Percentiles rank a stretch among this genome's conserved stretches.
phyloP scores from a whole-genome alignment of 2,329 filamentous ascomycete genomes.

The Lachnellula suecica region DNA sequence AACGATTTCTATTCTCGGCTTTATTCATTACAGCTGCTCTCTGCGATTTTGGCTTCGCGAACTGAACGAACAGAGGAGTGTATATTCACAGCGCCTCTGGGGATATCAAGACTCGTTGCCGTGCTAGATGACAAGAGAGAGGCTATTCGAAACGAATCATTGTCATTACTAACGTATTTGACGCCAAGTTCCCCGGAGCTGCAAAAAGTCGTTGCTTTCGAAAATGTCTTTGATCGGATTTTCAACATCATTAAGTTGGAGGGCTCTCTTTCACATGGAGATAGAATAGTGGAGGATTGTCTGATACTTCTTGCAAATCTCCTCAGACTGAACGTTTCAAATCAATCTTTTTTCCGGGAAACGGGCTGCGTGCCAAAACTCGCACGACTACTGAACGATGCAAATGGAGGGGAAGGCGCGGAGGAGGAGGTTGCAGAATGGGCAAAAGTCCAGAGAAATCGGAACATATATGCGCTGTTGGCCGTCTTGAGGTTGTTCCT shows the following conservation, averaged over 20 bases:
- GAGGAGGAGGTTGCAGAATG: conserved; percentile 66
- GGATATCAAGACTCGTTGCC: conserved; percentile 81
- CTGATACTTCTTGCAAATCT: conserved; percentile 88
- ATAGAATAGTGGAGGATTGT: conserved; percentile 88
- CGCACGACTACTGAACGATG: conserved; percentile 63
- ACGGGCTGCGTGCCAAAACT: conserved; percentile 78
- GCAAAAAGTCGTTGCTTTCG: conserved; percentile 93
- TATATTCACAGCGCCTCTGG: conserved; percentile 83
- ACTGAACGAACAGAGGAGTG: conserved; percentile 94
- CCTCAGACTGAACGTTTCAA: conserved; percentile 81
- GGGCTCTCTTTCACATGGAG: conserved; percentile 78
- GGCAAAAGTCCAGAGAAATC: conserved; percentile 76
- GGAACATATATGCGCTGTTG: conserved; percentile 88
- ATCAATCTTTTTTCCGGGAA: conserved; percentile 92
- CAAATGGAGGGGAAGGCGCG: conserved; percentile 53
- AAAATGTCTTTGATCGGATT: conserved; percentile 85
- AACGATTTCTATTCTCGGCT: conserved; percentile 87
- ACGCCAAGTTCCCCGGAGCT: conserved; percentile 85
- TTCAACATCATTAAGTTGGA: conserved; percentile 82
- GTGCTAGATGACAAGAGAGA: conserved; percentile 84
- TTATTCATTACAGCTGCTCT: conserved; percentile 86
- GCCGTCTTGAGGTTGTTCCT: conserved; percentile 87
- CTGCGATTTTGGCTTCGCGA: conserved; percentile 79
- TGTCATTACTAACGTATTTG: conserved; percentile 83
- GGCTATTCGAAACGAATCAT: conserved; percentile 81